A percentile compares a stretch with the other conserved stretches of the same genome.
Evolutionary conservation across 2,329 filamentous ascomycete genomes (phyloP).

Genomic region (Colletotrichum cuscutae): DNA sequence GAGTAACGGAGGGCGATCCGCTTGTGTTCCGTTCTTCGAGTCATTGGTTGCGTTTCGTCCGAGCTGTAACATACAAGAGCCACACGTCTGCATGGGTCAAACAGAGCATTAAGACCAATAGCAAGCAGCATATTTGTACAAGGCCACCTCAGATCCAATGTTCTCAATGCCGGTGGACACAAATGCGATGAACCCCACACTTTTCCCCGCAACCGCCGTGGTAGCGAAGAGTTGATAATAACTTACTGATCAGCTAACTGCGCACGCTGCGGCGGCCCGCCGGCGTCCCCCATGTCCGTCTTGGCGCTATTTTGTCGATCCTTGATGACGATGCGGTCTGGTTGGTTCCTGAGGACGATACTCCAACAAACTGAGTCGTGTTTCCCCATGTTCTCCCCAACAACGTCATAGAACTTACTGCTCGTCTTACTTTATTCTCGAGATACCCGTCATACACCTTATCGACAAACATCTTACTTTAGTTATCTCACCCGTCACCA

Average conservation of each 20-base stretch:
- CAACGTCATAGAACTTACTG: not conserved
- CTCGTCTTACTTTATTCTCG: not conserved
- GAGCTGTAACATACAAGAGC: not conserved
- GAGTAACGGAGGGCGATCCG: not conserved
- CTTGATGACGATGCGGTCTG: not conserved
- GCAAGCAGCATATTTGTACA: not conserved
- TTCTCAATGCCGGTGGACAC: not conserved
- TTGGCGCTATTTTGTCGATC: not conserved
- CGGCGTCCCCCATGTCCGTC: not conserved
- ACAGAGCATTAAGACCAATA: not conserved
- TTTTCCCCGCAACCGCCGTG: not conserved
- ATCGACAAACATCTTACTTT: not conserved
- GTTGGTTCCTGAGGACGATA: not conserved
- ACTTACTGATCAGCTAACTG: slow-evolving; percentile 12
- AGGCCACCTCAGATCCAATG: not conserved
- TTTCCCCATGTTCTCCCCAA: not conserved
- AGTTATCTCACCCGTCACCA: not conserved
- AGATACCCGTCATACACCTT: not conserved
- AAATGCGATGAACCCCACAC: slow-evolving; percentile 1
- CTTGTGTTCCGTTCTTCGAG: not conserved
- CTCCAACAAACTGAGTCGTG: not conserved
- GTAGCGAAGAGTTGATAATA: slow-evolving; percentile 1
- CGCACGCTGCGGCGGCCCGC: not conserved
- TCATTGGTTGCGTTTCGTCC: slow-evolving; percentile 1
- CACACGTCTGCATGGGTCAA: not conserved